Evolutionary conservation across 139 green algal species (phyloP).

Genomic region (Coccomyxa sp.): DNA sequence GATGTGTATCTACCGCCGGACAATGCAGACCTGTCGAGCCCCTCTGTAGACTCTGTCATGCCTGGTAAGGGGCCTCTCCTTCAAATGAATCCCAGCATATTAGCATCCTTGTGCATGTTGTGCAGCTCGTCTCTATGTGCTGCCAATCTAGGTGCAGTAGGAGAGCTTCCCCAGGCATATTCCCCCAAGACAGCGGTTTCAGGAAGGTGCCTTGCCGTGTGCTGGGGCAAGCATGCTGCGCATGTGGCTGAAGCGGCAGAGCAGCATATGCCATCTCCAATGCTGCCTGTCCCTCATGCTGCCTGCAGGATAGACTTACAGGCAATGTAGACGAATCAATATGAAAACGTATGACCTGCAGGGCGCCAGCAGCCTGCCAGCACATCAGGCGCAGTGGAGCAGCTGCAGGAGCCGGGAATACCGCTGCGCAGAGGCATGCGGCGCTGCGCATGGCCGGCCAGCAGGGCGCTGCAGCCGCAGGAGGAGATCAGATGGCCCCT

Average conservation of each 20-base stretch:
- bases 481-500: constrained; percentile 36
- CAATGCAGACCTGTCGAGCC: constrained; percentile 1
- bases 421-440: not conserved
- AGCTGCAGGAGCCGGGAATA: not conserved
- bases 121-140: not conserved
- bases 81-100: not conserved
- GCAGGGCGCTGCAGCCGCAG: constrained; percentile 25
- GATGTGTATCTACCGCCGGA: constrained; percentile 7
- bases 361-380: not conserved
- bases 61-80: not conserved
- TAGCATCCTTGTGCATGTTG: not conserved
- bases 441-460: constrained; percentile 19
- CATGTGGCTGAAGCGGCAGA: not conserved
- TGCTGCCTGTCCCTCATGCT: not conserved
- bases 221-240: not conserved
- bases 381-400: not conserved
- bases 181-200: not conserved
- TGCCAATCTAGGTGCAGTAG: not conserved
- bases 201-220: not conserved
- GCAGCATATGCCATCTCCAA: not conserved
- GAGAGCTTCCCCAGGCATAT: no score
- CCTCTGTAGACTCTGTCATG: not conserved
- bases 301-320: not conserved
- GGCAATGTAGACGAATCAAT: not conserved
- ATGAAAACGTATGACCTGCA: not conserved